Percentiles rank a stretch among this genome's conserved stretches.
phyloP scores from a whole-genome alignment of 306 rosid species.

The Oxytropis ochrocephala region DNA sequence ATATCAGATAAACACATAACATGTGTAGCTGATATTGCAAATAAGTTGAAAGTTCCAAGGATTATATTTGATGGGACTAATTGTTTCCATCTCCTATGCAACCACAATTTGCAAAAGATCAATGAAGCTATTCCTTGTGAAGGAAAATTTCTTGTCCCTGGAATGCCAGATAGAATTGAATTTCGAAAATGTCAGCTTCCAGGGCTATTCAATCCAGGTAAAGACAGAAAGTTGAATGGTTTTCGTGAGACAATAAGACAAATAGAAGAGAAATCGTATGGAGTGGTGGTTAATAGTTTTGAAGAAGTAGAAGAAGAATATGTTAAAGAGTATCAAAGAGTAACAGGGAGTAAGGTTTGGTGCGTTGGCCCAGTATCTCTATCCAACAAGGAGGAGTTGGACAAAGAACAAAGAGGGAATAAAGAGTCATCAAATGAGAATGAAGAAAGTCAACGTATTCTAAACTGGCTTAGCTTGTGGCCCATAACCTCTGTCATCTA shows the following conservation, averaged over 20 bases:
- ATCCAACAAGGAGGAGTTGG: conserved; percentile 16
- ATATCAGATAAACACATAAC: conserved; percentile 30
- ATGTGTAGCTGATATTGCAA: conserved; percentile 27
- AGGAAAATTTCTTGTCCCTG: conserved; percentile 20
- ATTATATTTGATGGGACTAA: conserved; percentile 13
- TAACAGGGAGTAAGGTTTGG: conserved; percentile 24
- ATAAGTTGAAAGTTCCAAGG: conserved; percentile 27
- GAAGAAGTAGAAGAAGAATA: conserved; percentile 36
- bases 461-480: conserved; percentile 48
- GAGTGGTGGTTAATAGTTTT: conserved; percentile 32
- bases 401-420: conserved; percentile 36
- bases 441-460: conserved; percentile 11
- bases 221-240: background rate
- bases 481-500: conserved; percentile 35
- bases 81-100: conserved; percentile 25
- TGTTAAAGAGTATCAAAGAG: conserved; percentile 16
- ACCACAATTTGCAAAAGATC: background rate
- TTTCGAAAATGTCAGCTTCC: conserved; percentile 23
- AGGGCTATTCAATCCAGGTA: background rate
- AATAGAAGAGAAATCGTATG: conserved; percentile 16
- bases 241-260: background rate
- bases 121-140: conserved; percentile 1
- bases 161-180: conserved; percentile 21
- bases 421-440: conserved; percentile 20
- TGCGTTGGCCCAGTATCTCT: conserved; percentile 47